A percentile compares a stretch with the other conserved stretches of the same genome.
Evolutionary conservation across 495 filamentous ascomycete genomes (phyloP).

Genomic region (Hypoxylon rickii): DNA sequence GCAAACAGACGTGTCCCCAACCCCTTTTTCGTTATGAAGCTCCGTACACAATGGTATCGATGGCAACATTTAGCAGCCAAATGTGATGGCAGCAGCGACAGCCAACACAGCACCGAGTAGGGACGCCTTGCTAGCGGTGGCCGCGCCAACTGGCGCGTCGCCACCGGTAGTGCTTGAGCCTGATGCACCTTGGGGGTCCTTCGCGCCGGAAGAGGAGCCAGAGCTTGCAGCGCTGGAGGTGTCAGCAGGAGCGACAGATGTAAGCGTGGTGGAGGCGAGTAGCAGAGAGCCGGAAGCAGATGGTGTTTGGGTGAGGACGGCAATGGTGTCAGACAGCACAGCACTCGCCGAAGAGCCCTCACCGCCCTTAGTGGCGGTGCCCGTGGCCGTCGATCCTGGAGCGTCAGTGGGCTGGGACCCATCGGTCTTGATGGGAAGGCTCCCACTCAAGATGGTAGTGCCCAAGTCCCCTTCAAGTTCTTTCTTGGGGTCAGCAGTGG

Average conservation of each 20-base stretch:
- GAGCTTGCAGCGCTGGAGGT: constrained; percentile 5
- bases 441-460: constrained; percentile 10
- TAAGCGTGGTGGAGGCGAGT: constrained; percentile 19
- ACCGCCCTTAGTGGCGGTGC: constrained; percentile 6
- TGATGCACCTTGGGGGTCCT: not conserved
- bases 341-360: not conserved
- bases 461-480: not conserved
- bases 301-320: constrained; percentile 8
- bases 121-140: constrained; percentile 22
- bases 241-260: constrained; percentile 1
- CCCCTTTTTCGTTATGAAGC: too few species aligned
- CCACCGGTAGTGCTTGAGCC: constrained; percentile 15
- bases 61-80: constrained; percentile 34
- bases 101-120: constrained; percentile 33
- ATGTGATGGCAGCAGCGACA: constrained; percentile 27
- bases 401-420: not conserved
- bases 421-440: constrained; percentile 14
- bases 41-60: too few species aligned
- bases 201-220: constrained; percentile 1
- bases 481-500: constrained; percentile 7
- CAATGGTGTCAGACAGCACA: constrained; percentile 14
- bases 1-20: too few species aligned
- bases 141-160: constrained; percentile 4
- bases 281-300: constrained; percentile 18
- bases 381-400: not conserved